Evolutionary conservation across 805 yeast species (phyloP), one percentile per base, ranked within the genome.

Genomic region (Cyberlindnera galapagoensis): DNA sequence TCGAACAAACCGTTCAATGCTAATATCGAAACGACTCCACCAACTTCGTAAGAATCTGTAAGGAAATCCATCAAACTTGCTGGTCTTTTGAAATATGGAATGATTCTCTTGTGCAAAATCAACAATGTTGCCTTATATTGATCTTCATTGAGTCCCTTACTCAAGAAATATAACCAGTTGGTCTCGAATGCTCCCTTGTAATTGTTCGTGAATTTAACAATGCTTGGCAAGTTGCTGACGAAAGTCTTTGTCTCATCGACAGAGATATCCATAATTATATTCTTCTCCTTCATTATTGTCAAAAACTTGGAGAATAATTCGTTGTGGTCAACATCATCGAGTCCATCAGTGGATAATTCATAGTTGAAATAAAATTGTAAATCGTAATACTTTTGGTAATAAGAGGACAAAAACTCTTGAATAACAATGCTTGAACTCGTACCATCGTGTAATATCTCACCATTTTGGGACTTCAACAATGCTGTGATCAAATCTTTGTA

Each of bases 1-100:
- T 76, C 86, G 59, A 86, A 90, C 32, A 90, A 63, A 9, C 96
- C 94, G 56, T 87, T 90, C 46, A 90, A 67, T 3, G 97, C 80
- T 33, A 92, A 60, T 26, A 90, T 73, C 12, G 88, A 80, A 10
- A 80, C 63, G 6, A 80, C 67, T 4, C 74, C 76, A 28, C 74
- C 64, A 49, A 66, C 24, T 43, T 82, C 69, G 52, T 86, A 88
- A 3, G 94, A 79, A 39, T 84, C 94, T 1, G 96, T 86, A 38
- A 90, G 64, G 54, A 90, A 92, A 61, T 90, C 98, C 96, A 92
- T 88, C 28, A 92, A 61, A 39, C 72, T 67, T 26, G 84, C 81
- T 6, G 97, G 95, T 43, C 76, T 78, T 27, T 72, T 68, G 68
- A 86, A 71, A 50, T 69, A 72, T 23, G 97, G 96, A 22, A 90